Percentiles rank a stretch among this genome's conserved stretches.
These are phyloP conservation scores for Rhodofomes roseus DNA, from an alignment of 1,284 basidiomycete species.

Conservation along the genomic window DNA sequence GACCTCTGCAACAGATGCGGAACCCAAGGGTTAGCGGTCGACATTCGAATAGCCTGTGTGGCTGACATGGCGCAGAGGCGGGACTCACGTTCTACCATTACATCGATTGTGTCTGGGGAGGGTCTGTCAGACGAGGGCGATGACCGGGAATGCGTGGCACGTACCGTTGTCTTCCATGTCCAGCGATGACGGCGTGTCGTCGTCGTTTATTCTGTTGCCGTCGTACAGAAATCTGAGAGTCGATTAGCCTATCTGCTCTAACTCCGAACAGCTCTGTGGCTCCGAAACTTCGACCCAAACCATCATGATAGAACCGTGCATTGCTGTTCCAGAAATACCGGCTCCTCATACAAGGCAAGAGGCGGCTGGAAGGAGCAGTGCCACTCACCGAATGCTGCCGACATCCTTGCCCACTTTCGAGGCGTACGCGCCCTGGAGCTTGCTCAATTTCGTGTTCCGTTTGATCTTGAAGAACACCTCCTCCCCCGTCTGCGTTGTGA, in stretches of 20 bases:
- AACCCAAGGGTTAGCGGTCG: neutral
- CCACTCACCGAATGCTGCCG: conserved; percentile 74
- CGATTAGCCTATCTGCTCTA: neutral
- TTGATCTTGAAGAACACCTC: conserved; percentile 99
- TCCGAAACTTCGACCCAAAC: neutral
- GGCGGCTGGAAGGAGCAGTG: neutral
- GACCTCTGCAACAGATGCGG: conserved; percentile 27
- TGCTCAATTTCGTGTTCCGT: conserved; percentile 89
- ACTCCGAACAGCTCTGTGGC: neutral
- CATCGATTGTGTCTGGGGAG: conserved; percentile 76
- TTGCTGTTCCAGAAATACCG: too few relatives aligned
- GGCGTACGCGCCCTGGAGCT: conserved; percentile 92
- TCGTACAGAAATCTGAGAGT: conserved; percentile 79
- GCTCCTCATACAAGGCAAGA: neutral
- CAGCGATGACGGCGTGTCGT: conserved; percentile 79
- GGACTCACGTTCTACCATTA: conserved; percentile 86
- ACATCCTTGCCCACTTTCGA: conserved; percentile 92
- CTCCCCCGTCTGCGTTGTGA: conserved; percentile 74
- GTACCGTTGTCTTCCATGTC: conserved; percentile 85
- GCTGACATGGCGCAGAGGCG: neutral
- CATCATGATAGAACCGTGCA: neutral
- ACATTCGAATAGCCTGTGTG: neutral
- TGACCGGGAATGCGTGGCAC: conserved; percentile 17
- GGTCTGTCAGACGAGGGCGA: conserved; percentile 1
- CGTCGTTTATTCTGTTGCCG: conserved; percentile 76